Conservation (phyloP, 352 stramenopile genomes). For the Peronospora belbahrii region DNA sequence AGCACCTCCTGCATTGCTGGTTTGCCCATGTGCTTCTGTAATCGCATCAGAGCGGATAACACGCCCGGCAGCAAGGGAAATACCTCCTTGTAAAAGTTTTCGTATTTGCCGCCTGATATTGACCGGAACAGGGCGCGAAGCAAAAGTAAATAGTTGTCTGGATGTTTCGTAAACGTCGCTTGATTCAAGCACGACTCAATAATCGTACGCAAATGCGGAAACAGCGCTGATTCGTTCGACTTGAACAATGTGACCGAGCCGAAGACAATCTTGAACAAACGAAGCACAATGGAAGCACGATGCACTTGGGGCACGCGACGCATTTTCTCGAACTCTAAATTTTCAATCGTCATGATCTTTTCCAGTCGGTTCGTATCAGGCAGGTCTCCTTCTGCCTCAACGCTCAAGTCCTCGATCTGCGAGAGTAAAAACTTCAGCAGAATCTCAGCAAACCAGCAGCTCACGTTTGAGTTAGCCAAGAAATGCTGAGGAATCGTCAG, state of each 20-base stretch:
- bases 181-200: constrained; percentile 89
- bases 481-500: constrained; percentile 93
- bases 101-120: constrained; percentile 96
- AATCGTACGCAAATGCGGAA: constrained; percentile 90
- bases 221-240: constrained; percentile 92
- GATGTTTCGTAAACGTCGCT: constrained; percentile 85
- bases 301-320: constrained; percentile 59
- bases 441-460: constrained; percentile 92
- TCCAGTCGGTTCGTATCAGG: constrained; percentile 68
- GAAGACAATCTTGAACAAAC: constrained; percentile 94
- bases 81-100: constrained; percentile 97
- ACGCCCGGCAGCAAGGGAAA: constrained; percentile 90
- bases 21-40: constrained; percentile 88
- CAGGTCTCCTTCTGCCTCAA: constrained; percentile 67
- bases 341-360: constrained; percentile 70
- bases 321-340: constrained; percentile 75
- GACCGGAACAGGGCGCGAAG: constrained; percentile 92
- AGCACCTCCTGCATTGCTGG: constrained; percentile 86
- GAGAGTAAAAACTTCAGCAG: constrained; percentile 92
- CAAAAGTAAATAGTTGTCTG: constrained; percentile 93
- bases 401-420: constrained; percentile 89
- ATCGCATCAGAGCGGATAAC: constrained; percentile 89
- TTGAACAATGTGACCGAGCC: constrained; percentile 93
- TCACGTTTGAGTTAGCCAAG: constrained; percentile 88
- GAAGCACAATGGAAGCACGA: constrained; percentile 82